Evolutionary conservation across 768 basidiomycete species (phyloP).

Genomic region (Xerocomus spinulosus): DNA sequence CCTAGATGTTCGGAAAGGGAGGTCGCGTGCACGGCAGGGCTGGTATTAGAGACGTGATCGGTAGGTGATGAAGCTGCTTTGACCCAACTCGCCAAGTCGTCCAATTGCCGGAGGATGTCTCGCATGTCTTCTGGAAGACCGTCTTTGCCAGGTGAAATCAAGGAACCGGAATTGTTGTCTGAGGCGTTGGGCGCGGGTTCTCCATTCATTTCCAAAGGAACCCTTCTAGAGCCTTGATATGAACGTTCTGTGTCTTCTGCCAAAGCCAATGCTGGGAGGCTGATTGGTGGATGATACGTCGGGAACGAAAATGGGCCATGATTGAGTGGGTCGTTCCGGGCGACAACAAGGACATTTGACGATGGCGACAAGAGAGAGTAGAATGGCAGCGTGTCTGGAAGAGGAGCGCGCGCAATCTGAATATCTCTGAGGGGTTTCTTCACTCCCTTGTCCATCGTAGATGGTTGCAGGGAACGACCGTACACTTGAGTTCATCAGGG

Average conservation of each 20-base stretch:
- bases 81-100: conserved; percentile 27
- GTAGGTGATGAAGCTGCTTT: conserved; percentile 16
- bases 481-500: neutral
- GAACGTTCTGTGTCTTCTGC: neutral
- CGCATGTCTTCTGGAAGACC: conserved; percentile 29
- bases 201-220: conserved; percentile 12
- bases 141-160: neutral
- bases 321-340: neutral
- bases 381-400: too few relatives aligned
- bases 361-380: too few relatives aligned
- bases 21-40: neutral
- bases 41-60: neutral
- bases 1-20: neutral
- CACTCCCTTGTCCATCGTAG: conserved; percentile 5
- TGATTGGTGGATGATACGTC: conserved; percentile 13
- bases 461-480: neutral
- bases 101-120: conserved; percentile 23
- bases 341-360: too few relatives aligned
- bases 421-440: conserved; percentile 11
- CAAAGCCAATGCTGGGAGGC: conserved; percentile 9
- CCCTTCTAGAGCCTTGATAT: conserved; percentile 19
- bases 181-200: conserved; percentile 7
- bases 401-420: conserved; percentile 13
- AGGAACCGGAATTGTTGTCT: neutral
- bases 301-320: neutral